Evolutionary conservation across 306 rosid species (phyloP).

Genomic region (Geum urbanum): DNA sequence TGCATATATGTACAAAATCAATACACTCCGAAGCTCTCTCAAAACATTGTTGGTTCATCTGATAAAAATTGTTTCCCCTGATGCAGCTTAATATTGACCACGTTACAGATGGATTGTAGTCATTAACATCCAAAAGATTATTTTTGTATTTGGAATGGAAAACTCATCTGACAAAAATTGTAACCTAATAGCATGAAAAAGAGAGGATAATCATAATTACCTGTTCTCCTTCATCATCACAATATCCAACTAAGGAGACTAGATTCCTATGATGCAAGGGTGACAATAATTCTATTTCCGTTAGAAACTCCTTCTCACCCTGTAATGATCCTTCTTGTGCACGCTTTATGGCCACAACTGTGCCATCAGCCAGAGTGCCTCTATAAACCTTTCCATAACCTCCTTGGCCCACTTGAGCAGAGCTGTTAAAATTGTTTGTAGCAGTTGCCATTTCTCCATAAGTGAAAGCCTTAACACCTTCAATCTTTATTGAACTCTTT

Average conservation of each 20-base stretch:
- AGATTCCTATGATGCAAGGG: slow-evolving; percentile 85
- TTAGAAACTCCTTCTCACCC: slow-evolving; percentile 84
- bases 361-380: slow-evolving; percentile 59
- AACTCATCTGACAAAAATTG: neutral
- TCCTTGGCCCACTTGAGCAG: slow-evolving; percentile 69
- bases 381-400: slow-evolving; percentile 83
- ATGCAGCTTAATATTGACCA: neutral
- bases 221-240: slow-evolving; percentile 82
- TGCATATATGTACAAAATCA: slow-evolving; percentile 41
- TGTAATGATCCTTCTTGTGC: slow-evolving; percentile 77
- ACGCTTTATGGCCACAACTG: slow-evolving; percentile 75
- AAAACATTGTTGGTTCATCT: neutral
- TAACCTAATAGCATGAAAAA: neutral
- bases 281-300: slow-evolving; percentile 74
- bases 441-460: slow-evolving; percentile 59
- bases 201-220: slow-evolving; percentile 25
- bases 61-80: slow-evolving; percentile 1
- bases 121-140: neutral
- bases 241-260: slow-evolving; percentile 71
- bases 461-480: slow-evolving; percentile 60
- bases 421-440: slow-evolving; percentile 55
- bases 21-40: slow-evolving; percentile 11
- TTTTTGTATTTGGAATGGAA: neutral
- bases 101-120: neutral
- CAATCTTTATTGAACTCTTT: slow-evolving; percentile 50